phyloP scores from a whole-genome alignment of 2,329 filamentous ascomycete species.

The Cercospora beticola region DNA sequence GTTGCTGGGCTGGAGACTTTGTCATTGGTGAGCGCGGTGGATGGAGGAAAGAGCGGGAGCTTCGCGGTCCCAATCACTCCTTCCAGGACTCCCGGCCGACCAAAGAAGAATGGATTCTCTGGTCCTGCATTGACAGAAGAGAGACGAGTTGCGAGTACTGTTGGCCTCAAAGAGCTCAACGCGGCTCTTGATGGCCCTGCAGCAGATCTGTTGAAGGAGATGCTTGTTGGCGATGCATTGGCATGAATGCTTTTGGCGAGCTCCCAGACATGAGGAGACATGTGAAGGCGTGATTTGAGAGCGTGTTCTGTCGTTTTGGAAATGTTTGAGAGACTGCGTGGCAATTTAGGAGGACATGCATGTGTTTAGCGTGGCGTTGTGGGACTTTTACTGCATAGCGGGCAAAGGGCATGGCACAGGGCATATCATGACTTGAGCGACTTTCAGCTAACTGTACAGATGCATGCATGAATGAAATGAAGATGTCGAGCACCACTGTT shows the following conservation, averaged over 20 bases:
- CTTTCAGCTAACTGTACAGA: not conserved
- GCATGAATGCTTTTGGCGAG: not conserved
- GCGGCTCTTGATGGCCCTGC: constrained; percentile 38
- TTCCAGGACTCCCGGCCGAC: constrained; percentile 60
- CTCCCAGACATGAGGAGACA: not conserved
- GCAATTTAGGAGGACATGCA: not conserved
- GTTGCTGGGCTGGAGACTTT: constrained; percentile 85
- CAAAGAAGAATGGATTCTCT: constrained; percentile 42
- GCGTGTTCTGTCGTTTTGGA: not conserved
- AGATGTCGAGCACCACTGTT: not conserved
- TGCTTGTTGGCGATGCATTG: constrained; percentile 36
- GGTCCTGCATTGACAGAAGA: constrained; percentile 62
- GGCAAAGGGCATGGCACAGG: not conserved
- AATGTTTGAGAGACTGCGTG: not conserved
- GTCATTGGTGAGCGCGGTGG: constrained; percentile 69
- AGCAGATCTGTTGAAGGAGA: constrained; percentile 39
- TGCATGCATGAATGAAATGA: not conserved
- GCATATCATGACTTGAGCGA: not conserved
- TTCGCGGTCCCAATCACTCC: constrained; percentile 62
- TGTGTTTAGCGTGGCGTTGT: not conserved
- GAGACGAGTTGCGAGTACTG: constrained; percentile 39
- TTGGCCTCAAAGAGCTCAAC: constrained; percentile 38
- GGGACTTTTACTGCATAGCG: not conserved
- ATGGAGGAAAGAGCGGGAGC: constrained; percentile 66
- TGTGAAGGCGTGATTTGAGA: not conserved